Conservation (phyloP, 2,329 filamentous ascomycete species). For the Colletotrichum orchidophilum region DNA sequence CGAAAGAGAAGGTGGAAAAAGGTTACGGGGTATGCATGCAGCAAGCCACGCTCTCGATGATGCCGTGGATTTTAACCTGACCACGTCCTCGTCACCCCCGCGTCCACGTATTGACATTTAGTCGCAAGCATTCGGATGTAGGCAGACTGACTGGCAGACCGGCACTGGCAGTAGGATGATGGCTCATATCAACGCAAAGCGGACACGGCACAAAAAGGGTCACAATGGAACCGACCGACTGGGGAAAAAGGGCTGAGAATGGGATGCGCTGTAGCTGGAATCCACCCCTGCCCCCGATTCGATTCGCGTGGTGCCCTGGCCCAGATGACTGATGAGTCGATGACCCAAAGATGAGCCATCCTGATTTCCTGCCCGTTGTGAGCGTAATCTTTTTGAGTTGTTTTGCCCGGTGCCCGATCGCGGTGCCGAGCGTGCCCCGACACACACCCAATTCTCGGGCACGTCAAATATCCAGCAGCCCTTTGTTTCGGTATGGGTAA, state of each 20-base stretch:
- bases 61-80: conserved; percentile 19
- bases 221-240: background rate
- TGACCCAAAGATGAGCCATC: conserved; percentile 24
- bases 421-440: conserved; percentile 29
- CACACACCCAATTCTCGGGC: conserved; percentile 1
- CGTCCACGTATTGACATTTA: background rate
- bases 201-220: no score
- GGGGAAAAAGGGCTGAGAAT: no score
- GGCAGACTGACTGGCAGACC: background rate
- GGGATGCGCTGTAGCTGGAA: background rate
- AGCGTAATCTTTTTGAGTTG: conserved; percentile 10
- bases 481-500: conserved; percentile 18
- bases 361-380: background rate
- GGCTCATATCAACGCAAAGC: conserved; percentile 11
- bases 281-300: background rate
- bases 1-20: background rate
- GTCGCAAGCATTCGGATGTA: background rate
- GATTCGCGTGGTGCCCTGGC: background rate
- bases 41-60: conserved; percentile 31
- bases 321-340: conserved; percentile 15
- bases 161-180: background rate
- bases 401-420: conserved; percentile 7
- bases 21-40: conserved; percentile 13
- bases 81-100: conserved; percentile 4
- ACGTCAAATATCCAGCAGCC: background rate